phyloP scores from a whole-genome alignment of 1,284 basidiomycete species.

The Flammula alnicola region DNA sequence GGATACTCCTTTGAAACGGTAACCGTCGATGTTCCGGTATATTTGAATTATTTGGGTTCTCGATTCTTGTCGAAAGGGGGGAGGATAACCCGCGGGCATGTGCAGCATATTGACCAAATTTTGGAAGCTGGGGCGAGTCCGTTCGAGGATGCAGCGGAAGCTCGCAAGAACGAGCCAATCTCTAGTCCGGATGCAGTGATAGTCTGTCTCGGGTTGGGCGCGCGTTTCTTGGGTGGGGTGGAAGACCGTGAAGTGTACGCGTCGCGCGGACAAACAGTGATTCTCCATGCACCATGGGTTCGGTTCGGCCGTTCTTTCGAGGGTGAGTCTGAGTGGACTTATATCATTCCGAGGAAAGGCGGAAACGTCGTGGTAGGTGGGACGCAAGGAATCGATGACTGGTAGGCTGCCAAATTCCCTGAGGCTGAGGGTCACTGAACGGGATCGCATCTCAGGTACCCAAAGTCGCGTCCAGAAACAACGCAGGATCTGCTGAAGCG shows the following conservation, averaged over 20 bases:
- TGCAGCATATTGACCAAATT: conserved; percentile 70
- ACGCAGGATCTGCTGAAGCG: conserved; percentile 63
- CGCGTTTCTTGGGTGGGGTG: conserved; percentile 74
- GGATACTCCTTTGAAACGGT: conserved; percentile 66
- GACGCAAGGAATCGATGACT: conserved; percentile 62
- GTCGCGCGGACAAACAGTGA: conserved; percentile 84
- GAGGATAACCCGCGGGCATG: conserved; percentile 49
- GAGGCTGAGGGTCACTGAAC: background rate
- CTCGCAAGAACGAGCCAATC: conserved; percentile 13
- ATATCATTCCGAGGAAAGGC: conserved; percentile 69
- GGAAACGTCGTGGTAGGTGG: conserved; percentile 76
- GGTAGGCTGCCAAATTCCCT: conserved; percentile 40
- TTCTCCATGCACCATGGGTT: conserved; percentile 77
- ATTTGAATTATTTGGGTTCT: conserved; percentile 66
- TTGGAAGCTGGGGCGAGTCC: conserved; percentile 49
- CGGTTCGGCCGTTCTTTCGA: conserved; percentile 59
- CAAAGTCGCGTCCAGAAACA: conserved; percentile 58
- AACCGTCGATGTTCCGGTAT: conserved; percentile 68
- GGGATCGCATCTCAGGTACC: conserved; percentile 30
- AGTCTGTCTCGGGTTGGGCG: conserved; percentile 67
- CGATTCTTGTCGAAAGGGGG: conserved; percentile 68
- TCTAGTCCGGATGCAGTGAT: conserved; percentile 54
- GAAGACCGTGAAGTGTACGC: conserved; percentile 77
- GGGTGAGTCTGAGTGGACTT: conserved; percentile 55
- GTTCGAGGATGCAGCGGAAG: conserved; percentile 5